These are phyloP conservation scores for Xylariaceae sp. DNA, from an alignment of 2,329 filamentous ascomycete genomes.

Conservation along the genomic window DNA sequence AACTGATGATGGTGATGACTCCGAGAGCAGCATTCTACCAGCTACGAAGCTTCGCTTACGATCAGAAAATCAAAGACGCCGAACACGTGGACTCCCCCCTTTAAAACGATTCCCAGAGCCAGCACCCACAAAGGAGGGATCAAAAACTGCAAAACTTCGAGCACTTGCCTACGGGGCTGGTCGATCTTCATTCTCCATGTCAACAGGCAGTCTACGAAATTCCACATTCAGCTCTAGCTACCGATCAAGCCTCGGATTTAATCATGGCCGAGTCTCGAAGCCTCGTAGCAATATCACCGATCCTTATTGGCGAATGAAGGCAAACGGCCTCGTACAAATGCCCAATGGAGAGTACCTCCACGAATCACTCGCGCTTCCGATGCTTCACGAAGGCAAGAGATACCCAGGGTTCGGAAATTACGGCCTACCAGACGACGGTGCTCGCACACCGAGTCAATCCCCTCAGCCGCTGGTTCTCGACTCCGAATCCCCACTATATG, in stretches of 20 bases:
- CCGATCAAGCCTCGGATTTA: constrained; percentile 32
- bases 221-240: constrained; percentile 34
- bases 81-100: constrained; percentile 24
- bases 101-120: constrained; percentile 25
- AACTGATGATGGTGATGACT: constrained; percentile 16
- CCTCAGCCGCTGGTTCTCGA: constrained; percentile 9
- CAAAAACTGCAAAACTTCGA: constrained; percentile 30
- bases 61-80: constrained; percentile 28
- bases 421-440: constrained; percentile 26
- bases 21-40: constrained; percentile 11
- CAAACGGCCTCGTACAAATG: constrained; percentile 44
- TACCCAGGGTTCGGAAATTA: constrained; percentile 37
- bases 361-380: constrained; percentile 46
- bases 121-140: constrained; percentile 25
- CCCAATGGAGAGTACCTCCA: constrained; percentile 51
- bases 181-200: constrained; percentile 28
- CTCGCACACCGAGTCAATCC: constrained; percentile 20
- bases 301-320: constrained; percentile 36
- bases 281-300: constrained; percentile 26
- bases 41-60: constrained; percentile 23
- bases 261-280: constrained; percentile 31
- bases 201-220: constrained; percentile 29
- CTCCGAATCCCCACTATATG: constrained; percentile 4
- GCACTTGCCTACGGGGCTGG: constrained; percentile 23
- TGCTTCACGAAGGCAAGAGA: constrained; percentile 39